Evolutionary conservation across 2,329 filamentous ascomycete species (phyloP), one percentile per base, ranked within the genome.

Genomic region (Botrytis pseudocinerea): DNA sequence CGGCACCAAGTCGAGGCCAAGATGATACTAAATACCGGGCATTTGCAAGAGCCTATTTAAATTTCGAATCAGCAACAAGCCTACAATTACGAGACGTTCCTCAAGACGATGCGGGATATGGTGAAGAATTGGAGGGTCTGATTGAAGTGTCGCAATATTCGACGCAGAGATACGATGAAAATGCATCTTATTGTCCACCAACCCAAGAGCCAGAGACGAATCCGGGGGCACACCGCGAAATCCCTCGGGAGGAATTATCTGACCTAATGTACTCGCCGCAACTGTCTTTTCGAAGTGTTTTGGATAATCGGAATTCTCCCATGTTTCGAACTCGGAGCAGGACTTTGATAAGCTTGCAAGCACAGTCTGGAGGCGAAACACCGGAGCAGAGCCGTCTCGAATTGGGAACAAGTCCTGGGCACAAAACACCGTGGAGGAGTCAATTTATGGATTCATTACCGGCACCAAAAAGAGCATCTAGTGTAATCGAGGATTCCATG

Each of bases 401-500:
- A n/a, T 42, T 18, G 35, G 60, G 25, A 62, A n/a, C 38, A 54
- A 12, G 4, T 46, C 20, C 44, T 35, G 25, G 64, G 46, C 38
- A 54, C n/a, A 57, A 46, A 64, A 71, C 51, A n/a, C n/a, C 48
- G 18, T 20, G 38, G 38, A 48, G 25, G 18, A 22, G 10, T 57
- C 48, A 42, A 12, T 57, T 25, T 25, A 25, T 9, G 12, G 7
- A 42, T 44, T 42, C 48, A 25, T 28, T 25, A 12, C 12, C n/a
- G 44, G n/a, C 65, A 25, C 86, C 83, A 83, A 78, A 79, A 62
- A 80, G 83, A 22, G 85, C 84, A 2, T 83, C 85, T 0, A 89
- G 86, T 73, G 82, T 86, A 42, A 83, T 90, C 32, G 83, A 83
- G 16, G 88, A 91, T 77, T 91, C 88, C 0, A 85, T 88, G 75